Evolutionary conservation across 495 filamentous ascomycete species (phyloP).

Genomic region (Amniculicola lignicola): DNA sequence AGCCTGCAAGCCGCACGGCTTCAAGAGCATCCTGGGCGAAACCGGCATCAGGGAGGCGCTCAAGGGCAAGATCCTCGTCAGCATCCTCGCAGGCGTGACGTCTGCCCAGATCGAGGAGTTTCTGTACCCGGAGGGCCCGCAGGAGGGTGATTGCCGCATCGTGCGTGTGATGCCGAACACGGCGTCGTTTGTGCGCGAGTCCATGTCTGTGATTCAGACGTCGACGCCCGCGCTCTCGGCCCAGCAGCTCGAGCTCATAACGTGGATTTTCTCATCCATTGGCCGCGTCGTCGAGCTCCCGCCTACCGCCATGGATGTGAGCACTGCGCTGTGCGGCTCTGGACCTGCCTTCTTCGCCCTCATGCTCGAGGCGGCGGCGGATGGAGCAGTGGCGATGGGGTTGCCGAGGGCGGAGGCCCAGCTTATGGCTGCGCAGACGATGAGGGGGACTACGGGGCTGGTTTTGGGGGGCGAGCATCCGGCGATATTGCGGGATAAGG

Average conservation of each 20-base stretch:
- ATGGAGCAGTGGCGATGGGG: slow-evolving; percentile 79
- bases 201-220: slow-evolving; percentile 74
- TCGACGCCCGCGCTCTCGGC: slow-evolving; percentile 55
- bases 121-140: slow-evolving; percentile 49
- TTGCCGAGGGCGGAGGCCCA: slow-evolving; percentile 72
- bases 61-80: slow-evolving; percentile 74
- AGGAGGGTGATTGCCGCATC: slow-evolving; percentile 48
- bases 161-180: slow-evolving; percentile 83
- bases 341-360: slow-evolving; percentile 77
- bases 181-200: slow-evolving; percentile 64
- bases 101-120: slow-evolving; percentile 58
- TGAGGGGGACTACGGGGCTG: slow-evolving; percentile 67
- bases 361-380: slow-evolving; percentile 72
- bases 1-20: slow-evolving; percentile 75
- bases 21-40: slow-evolving; percentile 59
- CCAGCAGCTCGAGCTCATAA: slow-evolving; percentile 54
- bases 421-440: slow-evolving; percentile 76
- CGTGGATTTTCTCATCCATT: slow-evolving; percentile 74
- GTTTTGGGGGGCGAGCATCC: slow-evolving; percentile 74
- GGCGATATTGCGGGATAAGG: slow-evolving; percentile 71
- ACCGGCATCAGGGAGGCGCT: slow-evolving; percentile 66
- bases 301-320: slow-evolving; percentile 66
- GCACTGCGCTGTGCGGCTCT: slow-evolving; percentile 70
- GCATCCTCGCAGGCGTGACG: slow-evolving; percentile 78
- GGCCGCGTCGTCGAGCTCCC: slow-evolving; percentile 65